Percentiles rank a stretch among this genome's conserved stretches.
These are phyloP conservation scores for Fusarium sp. DNA, from an alignment of 2,329 filamentous ascomycete genomes.

Conservation along the genomic window DNA sequence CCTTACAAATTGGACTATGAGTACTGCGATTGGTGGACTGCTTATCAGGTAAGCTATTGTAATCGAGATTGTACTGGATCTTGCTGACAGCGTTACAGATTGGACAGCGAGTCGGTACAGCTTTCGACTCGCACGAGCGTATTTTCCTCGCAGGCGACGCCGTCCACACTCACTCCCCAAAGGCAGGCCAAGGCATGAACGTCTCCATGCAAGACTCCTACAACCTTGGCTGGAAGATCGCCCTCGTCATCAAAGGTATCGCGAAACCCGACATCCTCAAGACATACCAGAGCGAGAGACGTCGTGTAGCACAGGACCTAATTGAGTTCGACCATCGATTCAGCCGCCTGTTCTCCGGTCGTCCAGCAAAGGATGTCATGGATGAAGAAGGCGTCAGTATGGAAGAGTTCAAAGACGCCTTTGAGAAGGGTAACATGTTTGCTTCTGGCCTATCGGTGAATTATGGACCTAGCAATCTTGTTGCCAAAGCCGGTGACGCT, in stretches of 20 bases:
- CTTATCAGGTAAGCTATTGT: background rate
- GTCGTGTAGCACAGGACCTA: constrained; percentile 67
- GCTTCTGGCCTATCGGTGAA: background rate
- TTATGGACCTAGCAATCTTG: background rate
- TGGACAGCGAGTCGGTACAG: background rate
- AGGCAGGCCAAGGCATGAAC: constrained; percentile 77
- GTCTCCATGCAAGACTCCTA: constrained; percentile 69
- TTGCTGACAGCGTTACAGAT: background rate
- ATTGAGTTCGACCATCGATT: constrained; percentile 63
- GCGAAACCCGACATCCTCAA: constrained; percentile 61
- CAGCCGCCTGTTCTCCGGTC: background rate
- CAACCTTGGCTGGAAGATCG: constrained; percentile 68
- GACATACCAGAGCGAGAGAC: constrained; percentile 72
- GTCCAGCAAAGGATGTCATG: constrained; percentile 1
- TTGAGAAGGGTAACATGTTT: constrained; percentile 3
- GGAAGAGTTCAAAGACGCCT: background rate
- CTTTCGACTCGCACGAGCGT: constrained; percentile 53
- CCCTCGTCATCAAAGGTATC: constrained; percentile 65
- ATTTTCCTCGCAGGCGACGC: constrained; percentile 75
- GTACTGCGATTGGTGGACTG: constrained; percentile 1
- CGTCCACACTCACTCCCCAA: constrained; percentile 77
- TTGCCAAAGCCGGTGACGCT: background rate
- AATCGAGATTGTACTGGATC: no score
- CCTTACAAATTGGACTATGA: background rate
- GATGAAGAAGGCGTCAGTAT: background rate